Evolutionary conservation across 768 basidiomycete genomes (phyloP).

Genomic region (Rhizopogon vinicolor): DNA sequence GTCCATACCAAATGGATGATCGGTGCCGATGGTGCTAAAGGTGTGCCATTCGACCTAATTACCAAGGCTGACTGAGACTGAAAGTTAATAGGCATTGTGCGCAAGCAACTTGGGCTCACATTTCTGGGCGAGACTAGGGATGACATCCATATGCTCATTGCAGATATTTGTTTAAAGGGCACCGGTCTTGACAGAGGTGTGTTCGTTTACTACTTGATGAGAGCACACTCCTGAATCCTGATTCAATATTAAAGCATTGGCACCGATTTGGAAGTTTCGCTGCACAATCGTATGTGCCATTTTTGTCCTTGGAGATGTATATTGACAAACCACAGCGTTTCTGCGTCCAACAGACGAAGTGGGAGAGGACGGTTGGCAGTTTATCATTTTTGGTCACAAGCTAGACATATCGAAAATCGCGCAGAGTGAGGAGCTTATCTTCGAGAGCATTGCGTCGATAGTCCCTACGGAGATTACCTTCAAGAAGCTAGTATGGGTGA

Average conservation of each 20-base stretch:
- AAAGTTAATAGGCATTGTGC: slow-evolving; percentile 19
- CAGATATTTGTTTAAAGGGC: slow-evolving; percentile 29
- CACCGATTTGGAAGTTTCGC: not conserved
- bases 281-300: too few species aligned
- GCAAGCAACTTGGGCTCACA: slow-evolving; percentile 16
- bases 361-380: slow-evolving; percentile 1
- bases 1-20: slow-evolving; percentile 30
- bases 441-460: not conserved
- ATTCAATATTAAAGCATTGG: not conserved
- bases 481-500: not conserved
- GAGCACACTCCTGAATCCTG: not conserved
- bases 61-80: too few species aligned
- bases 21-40: slow-evolving; percentile 39
- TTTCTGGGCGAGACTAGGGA: slow-evolving; percentile 28
- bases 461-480: not conserved
- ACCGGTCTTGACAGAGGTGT: slow-evolving; percentile 1
- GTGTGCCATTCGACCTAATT: slow-evolving; percentile 6
- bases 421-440: not conserved
- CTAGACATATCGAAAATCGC: slow-evolving; percentile 15
- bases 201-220: not conserved
- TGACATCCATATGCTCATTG: slow-evolving; percentile 17
- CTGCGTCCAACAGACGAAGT: slow-evolving; percentile 2
- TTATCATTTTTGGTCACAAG: not conserved
- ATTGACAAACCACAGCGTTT: not conserved
- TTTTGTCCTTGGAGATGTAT: too few species aligned